phyloP scores from a whole-genome alignment of 2,329 filamentous ascomycete species.

The Ceratocystis ficicola region DNA sequence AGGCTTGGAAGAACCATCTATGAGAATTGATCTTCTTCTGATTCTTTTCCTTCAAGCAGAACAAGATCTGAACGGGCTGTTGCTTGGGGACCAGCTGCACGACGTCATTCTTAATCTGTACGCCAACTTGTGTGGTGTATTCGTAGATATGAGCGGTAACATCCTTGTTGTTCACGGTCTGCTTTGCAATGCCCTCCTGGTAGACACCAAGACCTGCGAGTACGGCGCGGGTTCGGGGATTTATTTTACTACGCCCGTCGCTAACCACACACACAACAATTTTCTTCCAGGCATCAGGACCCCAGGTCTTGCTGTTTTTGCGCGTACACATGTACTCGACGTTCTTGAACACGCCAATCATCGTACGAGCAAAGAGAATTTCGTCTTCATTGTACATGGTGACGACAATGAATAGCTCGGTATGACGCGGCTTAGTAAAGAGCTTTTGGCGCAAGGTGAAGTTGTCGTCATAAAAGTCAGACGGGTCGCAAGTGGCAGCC shows the following conservation, averaged over 20 bases:
- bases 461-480: slow-evolving; percentile 74
- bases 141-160: slow-evolving; percentile 97
- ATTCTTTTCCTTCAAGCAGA: slow-evolving; percentile 98
- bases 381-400: slow-evolving; percentile 99
- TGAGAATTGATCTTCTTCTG: slow-evolving; percentile 99
- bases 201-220: slow-evolving; percentile 91
- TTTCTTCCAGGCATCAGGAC: slow-evolving; percentile 98
- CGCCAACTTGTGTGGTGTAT: slow-evolving; percentile 74
- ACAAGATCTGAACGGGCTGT: slow-evolving; percentile 89
- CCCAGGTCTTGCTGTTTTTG: slow-evolving; percentile 92
- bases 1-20: slow-evolving; percentile 97
- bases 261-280: slow-evolving; percentile 97
- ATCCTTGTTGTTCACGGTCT: slow-evolving; percentile 91
- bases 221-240: slow-evolving; percentile 76
- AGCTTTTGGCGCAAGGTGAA: slow-evolving; percentile 86
- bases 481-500: slow-evolving; percentile 85
- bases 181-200: slow-evolving; percentile 96
- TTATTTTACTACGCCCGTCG: slow-evolving; percentile 94
- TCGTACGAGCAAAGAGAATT: slow-evolving; percentile 83
- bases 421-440: slow-evolving; percentile 84
- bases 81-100: slow-evolving; percentile 74
- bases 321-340: slow-evolving; percentile 96
- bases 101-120: slow-evolving; percentile 81
- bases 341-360: slow-evolving; percentile 97
- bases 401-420: slow-evolving; percentile 64